phyloP scores from a whole-genome alignment of 306 rosid species.

The Trifolium fragiferum region DNA sequence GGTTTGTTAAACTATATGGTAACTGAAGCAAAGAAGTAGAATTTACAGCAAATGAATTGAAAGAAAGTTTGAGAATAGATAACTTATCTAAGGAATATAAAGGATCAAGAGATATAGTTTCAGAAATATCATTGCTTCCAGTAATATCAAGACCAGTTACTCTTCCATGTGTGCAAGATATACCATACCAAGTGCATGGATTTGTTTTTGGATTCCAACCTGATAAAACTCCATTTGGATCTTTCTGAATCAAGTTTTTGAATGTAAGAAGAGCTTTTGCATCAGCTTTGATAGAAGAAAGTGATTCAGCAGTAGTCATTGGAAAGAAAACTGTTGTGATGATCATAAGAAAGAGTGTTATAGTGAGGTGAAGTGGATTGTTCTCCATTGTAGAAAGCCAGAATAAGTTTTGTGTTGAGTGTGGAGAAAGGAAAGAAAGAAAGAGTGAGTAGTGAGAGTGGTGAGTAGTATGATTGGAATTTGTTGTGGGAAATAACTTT shows the following conservation, averaged over 20 bases:
- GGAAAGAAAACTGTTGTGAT: constrained; percentile 45
- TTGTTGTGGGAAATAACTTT: constrained; percentile 65
- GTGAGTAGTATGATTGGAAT: constrained; percentile 69
- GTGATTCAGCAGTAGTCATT: constrained; percentile 47
- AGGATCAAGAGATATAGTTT: constrained; percentile 63
- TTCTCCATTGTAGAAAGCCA: constrained; percentile 65
- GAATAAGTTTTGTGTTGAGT: constrained; percentile 39
- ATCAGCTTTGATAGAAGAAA: constrained; percentile 67
- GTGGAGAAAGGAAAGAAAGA: constrained; percentile 46
- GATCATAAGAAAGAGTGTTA: constrained; percentile 42
- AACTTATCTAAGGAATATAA: constrained; percentile 70
- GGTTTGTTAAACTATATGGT: constrained; percentile 72
- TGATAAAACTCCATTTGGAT: constrained; percentile 67
- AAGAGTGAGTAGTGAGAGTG: constrained; percentile 38
- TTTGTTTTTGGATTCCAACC: constrained; percentile 63
- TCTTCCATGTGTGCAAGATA: constrained; percentile 73
- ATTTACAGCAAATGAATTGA: constrained; percentile 70
- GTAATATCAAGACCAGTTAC: constrained; percentile 72
- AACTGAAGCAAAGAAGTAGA: constrained; percentile 81
- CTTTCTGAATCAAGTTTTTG: constrained; percentile 70
- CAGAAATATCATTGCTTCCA: constrained; percentile 51
- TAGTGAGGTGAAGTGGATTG: constrained; percentile 49
- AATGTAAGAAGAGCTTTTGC: constrained; percentile 72
- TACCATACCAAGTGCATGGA: constrained; percentile 86
- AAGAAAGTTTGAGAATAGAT: constrained; percentile 62